Conservation (phyloP, 208 protist genomes). For the Acanthamoeba culbertsoni region DNA sequence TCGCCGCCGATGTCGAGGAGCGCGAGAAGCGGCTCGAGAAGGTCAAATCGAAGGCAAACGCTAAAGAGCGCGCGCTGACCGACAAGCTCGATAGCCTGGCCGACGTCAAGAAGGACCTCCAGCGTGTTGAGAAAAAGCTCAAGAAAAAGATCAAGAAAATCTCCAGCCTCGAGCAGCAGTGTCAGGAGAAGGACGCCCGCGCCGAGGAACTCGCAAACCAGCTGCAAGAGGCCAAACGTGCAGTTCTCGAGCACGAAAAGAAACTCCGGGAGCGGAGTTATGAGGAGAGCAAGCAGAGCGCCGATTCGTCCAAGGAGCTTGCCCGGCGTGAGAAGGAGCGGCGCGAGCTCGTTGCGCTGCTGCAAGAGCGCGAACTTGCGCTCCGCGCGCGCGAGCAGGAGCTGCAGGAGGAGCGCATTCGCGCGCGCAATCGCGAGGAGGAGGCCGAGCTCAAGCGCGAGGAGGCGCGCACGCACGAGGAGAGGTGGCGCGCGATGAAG, state of each 20-base stretch:
- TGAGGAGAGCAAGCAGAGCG: constrained; percentile 6
- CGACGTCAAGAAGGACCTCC: constrained; percentile 20
- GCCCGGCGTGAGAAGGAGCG: background rate
- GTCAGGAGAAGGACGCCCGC: background rate
- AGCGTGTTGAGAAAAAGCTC: constrained; percentile 1
- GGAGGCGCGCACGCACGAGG: background rate
- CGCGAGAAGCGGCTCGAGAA: background rate
- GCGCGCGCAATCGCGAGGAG: background rate
- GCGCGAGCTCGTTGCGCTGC: background rate
- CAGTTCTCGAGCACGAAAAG: constrained; percentile 26
- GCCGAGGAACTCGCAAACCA: background rate
- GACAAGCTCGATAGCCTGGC: background rate
- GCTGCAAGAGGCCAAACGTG: background rate
- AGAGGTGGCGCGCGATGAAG: constrained; percentile 44
- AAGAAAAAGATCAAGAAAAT: constrained; percentile 3
- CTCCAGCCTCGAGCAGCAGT: background rate
- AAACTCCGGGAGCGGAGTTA: background rate
- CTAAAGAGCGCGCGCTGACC: background rate
- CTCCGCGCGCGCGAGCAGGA: background rate
- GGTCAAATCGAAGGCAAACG: background rate
- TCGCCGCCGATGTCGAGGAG: background rate
- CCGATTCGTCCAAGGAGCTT: background rate
- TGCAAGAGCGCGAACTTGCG: background rate
- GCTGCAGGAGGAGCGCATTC: constrained; percentile 18
- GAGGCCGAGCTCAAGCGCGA: constrained; percentile 21